Evolutionary conservation across 2,329 filamentous ascomycete genomes (phyloP), one percentile per base, ranked within the genome.

Genomic region (Aureobasidium sp.): DNA sequence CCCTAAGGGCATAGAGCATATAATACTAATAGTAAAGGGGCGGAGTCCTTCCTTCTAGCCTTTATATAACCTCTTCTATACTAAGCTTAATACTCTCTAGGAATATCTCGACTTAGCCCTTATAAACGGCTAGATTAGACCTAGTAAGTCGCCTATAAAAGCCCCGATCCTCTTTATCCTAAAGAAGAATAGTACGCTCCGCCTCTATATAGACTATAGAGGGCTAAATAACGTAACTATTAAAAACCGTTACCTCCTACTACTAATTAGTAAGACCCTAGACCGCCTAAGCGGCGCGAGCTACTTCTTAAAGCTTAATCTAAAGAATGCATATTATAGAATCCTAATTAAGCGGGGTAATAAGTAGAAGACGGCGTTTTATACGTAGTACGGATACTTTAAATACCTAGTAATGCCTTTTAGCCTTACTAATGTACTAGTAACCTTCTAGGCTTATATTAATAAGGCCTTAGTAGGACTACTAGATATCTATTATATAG

Each of bases 151-250:
- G 6, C 22, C 22, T 20, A 63, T 25, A 34, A 55, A 61, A 1
- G 37, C 53, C 3, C 65, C 41, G 36, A 65, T 68, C 36, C 61
- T 68, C 36, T 67, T 67, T 56, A 49, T 67, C 44, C 52, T 36
- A 41, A 68, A 68, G 57, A 64, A 64, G 17, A 56, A 65, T 41
- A 53, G 63, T 47, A 63, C 29, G 0, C 61, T 72, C 8, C 29
- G 64, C 3, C 45, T 73, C 14, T 73, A 66, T 62, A 62, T 74
- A 2, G 66, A 75, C 53, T 75, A 73, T 49, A n/a, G 64, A 31
- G 45, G 56, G 1, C 53, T 75, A 36, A 75, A 75, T 56, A 25
- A 45, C 4, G 65, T 74, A 27, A 75, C 66, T 1, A 59, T 67
- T n/a, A 75, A 76, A 57, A 67, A 74, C 62, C 29, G 61, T 2